Percentiles rank a stretch among this genome's conserved stretches.
Evolutionary conservation across 176 grass and related monocot genomes (phyloP).

Genomic region (Echinochloa phyllopogon): DNA sequence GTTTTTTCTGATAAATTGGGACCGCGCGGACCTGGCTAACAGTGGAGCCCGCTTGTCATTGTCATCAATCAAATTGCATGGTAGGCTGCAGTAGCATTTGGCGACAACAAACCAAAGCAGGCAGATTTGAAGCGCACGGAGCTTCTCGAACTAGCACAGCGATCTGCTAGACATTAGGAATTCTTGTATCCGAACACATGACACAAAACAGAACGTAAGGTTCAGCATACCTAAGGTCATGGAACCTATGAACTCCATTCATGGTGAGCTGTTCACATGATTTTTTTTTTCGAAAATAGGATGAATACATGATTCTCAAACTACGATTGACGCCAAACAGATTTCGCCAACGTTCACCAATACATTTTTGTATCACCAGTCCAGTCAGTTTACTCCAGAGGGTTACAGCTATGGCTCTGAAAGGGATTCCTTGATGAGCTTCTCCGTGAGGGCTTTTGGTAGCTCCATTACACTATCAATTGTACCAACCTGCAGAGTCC

Average conservation of each 20-base stretch:
- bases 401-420: constrained; percentile 40
- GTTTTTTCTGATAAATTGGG: too few relatives aligned
- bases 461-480: constrained; percentile 96
- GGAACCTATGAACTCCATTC: not conserved
- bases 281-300: not conserved
- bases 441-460: constrained; percentile 83
- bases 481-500: constrained; percentile 68
- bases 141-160: not conserved
- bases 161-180: not conserved
- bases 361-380: not conserved
- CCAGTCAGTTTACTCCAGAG: constrained; percentile 20
- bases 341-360: not conserved
- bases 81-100: not conserved
- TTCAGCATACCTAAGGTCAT: constrained; percentile 22
- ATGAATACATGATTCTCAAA: constrained; percentile 6
- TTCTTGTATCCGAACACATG: not conserved
- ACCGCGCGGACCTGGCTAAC: too few relatives aligned
- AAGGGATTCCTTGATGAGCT: constrained; percentile 78
- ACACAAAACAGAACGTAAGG: not conserved
- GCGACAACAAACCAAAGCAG: not conserved
- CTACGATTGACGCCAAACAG: not conserved
- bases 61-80: not conserved
- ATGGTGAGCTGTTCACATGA: not conserved
- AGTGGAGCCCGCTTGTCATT: not conserved
- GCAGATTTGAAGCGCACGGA: not conserved